phyloP scores from a whole-genome alignment of 495 filamentous ascomycete genomes.

The Amphirosellinia nigrospora region DNA sequence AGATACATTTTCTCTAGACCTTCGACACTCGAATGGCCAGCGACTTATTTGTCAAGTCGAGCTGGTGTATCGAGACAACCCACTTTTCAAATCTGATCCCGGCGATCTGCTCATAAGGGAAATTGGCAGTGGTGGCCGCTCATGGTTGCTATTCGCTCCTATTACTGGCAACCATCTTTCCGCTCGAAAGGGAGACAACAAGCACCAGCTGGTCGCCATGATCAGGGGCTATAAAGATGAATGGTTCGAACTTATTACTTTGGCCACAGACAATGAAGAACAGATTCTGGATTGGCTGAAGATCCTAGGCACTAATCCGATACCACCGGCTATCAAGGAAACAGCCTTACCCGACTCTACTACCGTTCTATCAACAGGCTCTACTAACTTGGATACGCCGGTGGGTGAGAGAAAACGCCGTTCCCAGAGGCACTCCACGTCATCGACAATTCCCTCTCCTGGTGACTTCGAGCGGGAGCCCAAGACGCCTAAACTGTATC shows the following conservation, averaged over 20 bases:
- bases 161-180: slow-evolving; percentile 72
- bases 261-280: slow-evolving; percentile 73
- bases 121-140: slow-evolving; percentile 70
- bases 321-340: slow-evolving; percentile 65
- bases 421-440: slow-evolving; percentile 32
- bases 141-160: slow-evolving; percentile 90
- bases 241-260: slow-evolving; percentile 83
- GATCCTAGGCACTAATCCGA: slow-evolving; percentile 76
- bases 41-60: slow-evolving; percentile 89
- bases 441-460: slow-evolving; percentile 29
- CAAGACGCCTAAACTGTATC: slow-evolving; percentile 38
- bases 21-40: slow-evolving; percentile 89
- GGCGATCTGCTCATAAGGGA: slow-evolving; percentile 93
- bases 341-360: slow-evolving; percentile 26
- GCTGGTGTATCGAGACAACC: slow-evolving; percentile 80
- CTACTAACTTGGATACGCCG: slow-evolving; percentile 68
- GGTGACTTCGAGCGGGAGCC: slow-evolving; percentile 28
- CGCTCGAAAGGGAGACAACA: slow-evolving; percentile 74
- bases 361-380: slow-evolving; percentile 53
- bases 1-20: slow-evolving; percentile 84
- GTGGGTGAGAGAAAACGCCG: slow-evolving; percentile 69
- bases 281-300: slow-evolving; percentile 85
- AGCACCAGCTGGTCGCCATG: slow-evolving; percentile 81
- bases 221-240: slow-evolving; percentile 70
- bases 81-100: slow-evolving; percentile 54